Evolutionary conservation across 768 basidiomycete genomes (phyloP).

Genomic region (Leccinum subgranulosum): DNA sequence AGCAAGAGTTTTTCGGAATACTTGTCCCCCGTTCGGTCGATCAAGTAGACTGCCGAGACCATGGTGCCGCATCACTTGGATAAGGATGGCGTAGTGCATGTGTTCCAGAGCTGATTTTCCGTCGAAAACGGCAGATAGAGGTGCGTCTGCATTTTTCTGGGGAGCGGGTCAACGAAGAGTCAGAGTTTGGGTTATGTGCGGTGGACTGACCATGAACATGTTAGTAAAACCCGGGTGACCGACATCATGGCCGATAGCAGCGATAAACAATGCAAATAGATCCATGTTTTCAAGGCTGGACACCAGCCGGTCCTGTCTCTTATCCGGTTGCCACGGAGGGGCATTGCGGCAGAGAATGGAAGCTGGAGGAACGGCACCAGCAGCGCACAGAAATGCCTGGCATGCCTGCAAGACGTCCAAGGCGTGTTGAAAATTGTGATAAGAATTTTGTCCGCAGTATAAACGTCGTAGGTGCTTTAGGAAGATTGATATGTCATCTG

Average conservation of each 20-base stretch:
- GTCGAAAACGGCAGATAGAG: conserved; percentile 84
- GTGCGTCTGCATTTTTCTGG: conserved; percentile 92
- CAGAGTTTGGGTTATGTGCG: neutral
- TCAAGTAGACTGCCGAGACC: conserved; percentile 71
- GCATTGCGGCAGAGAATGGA: conserved; percentile 47
- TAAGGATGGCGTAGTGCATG: conserved; percentile 82
- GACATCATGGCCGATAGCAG: conserved; percentile 96
- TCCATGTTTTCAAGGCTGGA: conserved; percentile 60
- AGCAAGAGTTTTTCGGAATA: conserved; percentile 71
- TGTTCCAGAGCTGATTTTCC: conserved; percentile 89
- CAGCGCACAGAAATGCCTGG: conserved; percentile 77
- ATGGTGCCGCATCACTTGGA: conserved; percentile 76
- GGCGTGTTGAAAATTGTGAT: conserved; percentile 98
- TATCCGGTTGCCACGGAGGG: conserved; percentile 37
- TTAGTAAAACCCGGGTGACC: conserved; percentile 96
- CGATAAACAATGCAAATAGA: conserved; percentile 80
- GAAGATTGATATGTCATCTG: conserved; percentile 75
- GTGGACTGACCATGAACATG: conserved; percentile 77
- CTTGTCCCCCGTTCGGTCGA: conserved; percentile 41
- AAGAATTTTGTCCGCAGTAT: conserved; percentile 88
- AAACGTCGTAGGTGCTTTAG: conserved; percentile 87
- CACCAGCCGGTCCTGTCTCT: conserved; percentile 33
- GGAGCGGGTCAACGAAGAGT: conserved; percentile 3
- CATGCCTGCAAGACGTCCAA: conserved; percentile 94
- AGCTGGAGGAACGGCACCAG: conserved; percentile 79